Base-by-base conservation (phyloP, 164 flowering plant genomes). In the Amborella trichopoda region DNA sequence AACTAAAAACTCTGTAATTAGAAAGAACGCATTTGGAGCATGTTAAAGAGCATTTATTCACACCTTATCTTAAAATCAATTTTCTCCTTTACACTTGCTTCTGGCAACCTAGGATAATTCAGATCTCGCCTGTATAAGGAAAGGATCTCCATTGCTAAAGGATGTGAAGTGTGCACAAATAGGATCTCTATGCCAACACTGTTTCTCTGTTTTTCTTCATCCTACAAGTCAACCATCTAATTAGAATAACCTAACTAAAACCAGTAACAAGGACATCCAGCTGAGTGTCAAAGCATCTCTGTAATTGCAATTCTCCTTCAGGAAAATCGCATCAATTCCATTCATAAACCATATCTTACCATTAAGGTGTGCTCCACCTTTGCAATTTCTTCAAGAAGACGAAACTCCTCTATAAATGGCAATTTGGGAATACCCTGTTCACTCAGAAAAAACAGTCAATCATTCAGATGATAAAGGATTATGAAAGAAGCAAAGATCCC, bases 341-440 rank as follows among this genome's bases (percentile, higher is more conserved):
- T n/a, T n/a, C n/a, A n/a, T n/a, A 44, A 33, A 32, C 18, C 11
- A 40, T 49, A 30, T 3, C 36, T 50, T 68, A 75, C 81, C 62
- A 72, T 68, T 39, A 76, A 60, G 22, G 63, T 68, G 45, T 59
- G 53, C 26, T 73, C 82, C 47, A 76, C 60, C 50, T 68, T 73
- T 49, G 61, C 49, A 23, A 69, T 67, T 56, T 71, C 82, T 3
- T 63, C 26, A 40, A 76, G 77, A 44, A 76, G 82, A 26, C 73
- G 78, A 8, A 64, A 55, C 40, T 76, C 82, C 14, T 73, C 61
- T 34, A 76, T 76, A 54, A 74, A 76, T 23, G 82, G 79, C 39
- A 76, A 49, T 58, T 67, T 76, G 40, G 66, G 55, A 24, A 71
- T 43, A 53, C 58, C 79, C 82, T 76, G 71, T 17, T 40, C 34